A percentile compares a stretch with the other conserved stretches of the same genome.
phyloP scores from a whole-genome alignment of 805 yeast genomes.

The Candida maesae region DNA sequence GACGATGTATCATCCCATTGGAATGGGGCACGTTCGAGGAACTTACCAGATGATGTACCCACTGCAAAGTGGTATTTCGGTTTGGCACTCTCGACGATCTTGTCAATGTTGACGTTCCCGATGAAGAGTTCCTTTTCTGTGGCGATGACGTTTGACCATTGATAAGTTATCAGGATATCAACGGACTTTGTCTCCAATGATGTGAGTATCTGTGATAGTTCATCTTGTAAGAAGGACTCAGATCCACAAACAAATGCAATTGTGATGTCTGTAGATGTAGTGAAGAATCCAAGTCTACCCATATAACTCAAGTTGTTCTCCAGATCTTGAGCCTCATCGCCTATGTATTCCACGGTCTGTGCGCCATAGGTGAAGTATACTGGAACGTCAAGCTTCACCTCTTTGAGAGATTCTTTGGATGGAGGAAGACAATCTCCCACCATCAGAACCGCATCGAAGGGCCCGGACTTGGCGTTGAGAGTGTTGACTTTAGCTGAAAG shows the following conservation, averaged over 20 bases:
- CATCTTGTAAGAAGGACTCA: conserved; percentile 11
- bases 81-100: conserved; percentile 36
- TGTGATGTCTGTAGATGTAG: conserved; percentile 41
- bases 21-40: conserved; percentile 55
- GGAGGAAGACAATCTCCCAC: conserved; percentile 41
- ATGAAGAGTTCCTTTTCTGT: conserved; percentile 40
- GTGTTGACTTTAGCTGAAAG: conserved; percentile 44
- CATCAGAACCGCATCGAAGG: conserved; percentile 53
- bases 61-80: conserved; percentile 70
- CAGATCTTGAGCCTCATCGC: conserved; percentile 4
- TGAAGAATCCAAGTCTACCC: conserved; percentile 34
- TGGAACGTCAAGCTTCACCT: conserved; percentile 13
- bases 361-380: conserved; percentile 24
- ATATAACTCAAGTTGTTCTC: conserved; percentile 10
- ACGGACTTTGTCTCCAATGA: conserved; percentile 26
- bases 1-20: conserved; percentile 44
- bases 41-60: conserved; percentile 46
- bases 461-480: conserved; percentile 58
- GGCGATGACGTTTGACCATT: conserved; percentile 58
- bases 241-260: conserved; percentile 43
- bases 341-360: conserved; percentile 9
- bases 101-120: conserved; percentile 46
- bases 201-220: conserved; percentile 26
- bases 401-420: background rate
- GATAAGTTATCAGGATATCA: conserved; percentile 56